A percentile compares a stretch with the other conserved stretches of the same genome.
These are phyloP conservation scores for Saccharomyces jurei DNA, from an alignment of 805 yeast species.

Conservation along the genomic window DNA sequence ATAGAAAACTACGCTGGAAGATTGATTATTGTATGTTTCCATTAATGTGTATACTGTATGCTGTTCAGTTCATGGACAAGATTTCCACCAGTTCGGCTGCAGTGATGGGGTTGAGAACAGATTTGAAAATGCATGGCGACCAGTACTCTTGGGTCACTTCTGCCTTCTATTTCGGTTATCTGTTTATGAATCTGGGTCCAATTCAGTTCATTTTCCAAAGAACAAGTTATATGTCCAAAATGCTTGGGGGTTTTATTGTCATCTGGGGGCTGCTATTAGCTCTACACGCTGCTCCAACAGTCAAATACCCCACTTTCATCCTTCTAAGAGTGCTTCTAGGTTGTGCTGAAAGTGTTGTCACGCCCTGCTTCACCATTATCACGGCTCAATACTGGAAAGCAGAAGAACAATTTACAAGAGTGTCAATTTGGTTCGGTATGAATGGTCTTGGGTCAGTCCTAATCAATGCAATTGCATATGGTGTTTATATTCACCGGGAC, in stretches of 20 bases:
- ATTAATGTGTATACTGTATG: slow-evolving; percentile 40
- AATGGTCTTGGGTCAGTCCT: slow-evolving; percentile 41
- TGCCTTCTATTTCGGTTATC: slow-evolving; percentile 56
- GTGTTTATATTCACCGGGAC: slow-evolving; percentile 34
- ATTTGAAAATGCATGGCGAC: slow-evolving; percentile 36
- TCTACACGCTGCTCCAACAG: slow-evolving; percentile 40
- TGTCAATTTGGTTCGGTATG: slow-evolving; percentile 38
- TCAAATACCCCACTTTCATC: slow-evolving; percentile 38
- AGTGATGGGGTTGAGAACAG: slow-evolving; percentile 42
- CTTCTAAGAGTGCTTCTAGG: slow-evolving; percentile 46
- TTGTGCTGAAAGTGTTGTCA: slow-evolving; percentile 43
- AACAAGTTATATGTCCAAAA: slow-evolving; percentile 45
- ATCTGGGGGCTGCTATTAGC: slow-evolving; percentile 55
- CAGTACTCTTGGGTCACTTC: slow-evolving; percentile 53
- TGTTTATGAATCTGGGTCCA: slow-evolving; percentile 42
- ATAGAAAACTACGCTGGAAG: slow-evolving; percentile 36
- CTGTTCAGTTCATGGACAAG: slow-evolving; percentile 56
- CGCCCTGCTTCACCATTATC: slow-evolving; percentile 49
- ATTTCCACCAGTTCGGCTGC: slow-evolving; percentile 44
- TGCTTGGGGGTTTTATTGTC: slow-evolving; percentile 41
- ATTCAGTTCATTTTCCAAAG: slow-evolving; percentile 36
- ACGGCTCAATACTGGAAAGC: slow-evolving; percentile 53
- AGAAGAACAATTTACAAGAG: slow-evolving; percentile 37
- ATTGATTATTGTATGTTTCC: slow-evolving; percentile 47
- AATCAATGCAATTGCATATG: slow-evolving; percentile 50